A percentile compares a stretch with the other conserved stretches of the same genome.
phyloP scores from a whole-genome alignment of 352 stramenopile species.

The Phytophthora macrochlamydospora region DNA sequence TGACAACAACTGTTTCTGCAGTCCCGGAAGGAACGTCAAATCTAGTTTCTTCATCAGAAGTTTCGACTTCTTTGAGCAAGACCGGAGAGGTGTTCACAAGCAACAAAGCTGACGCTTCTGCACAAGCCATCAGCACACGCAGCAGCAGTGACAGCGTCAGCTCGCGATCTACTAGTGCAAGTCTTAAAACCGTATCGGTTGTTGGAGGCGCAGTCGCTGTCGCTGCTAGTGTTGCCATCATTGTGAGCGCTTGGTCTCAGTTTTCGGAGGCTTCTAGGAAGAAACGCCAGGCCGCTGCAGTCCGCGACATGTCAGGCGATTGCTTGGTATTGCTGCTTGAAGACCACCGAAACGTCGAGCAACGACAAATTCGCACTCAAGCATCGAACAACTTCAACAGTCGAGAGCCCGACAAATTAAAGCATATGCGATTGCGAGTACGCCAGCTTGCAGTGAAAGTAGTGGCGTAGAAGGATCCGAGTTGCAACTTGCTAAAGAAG shows the following conservation, averaged over 20 bases:
- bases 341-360: slow-evolving; percentile 46
- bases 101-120: slow-evolving; percentile 26
- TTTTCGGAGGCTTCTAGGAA: slow-evolving; percentile 68
- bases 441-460: slow-evolving; percentile 7
- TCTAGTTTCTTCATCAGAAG: slow-evolving; percentile 17
- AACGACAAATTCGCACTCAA: slow-evolving; percentile 35
- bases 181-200: slow-evolving; percentile 60
- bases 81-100: slow-evolving; percentile 20
- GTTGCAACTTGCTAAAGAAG: slow-evolving; percentile 26
- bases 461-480: slow-evolving; percentile 1
- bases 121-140: slow-evolving; percentile 17
- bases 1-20: slow-evolving; percentile 13
- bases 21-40: slow-evolving; percentile 15
- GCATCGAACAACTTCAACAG: slow-evolving; percentile 36
- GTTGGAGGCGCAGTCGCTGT: slow-evolving; percentile 79
- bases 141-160: slow-evolving; percentile 33
- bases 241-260: slow-evolving; percentile 81
- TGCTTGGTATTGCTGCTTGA: slow-evolving; percentile 78
- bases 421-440: slow-evolving; percentile 22
- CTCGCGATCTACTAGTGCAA: slow-evolving; percentile 31
- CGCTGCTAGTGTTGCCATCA: slow-evolving; percentile 72
- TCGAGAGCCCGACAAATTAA: slow-evolving; percentile 40
- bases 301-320: slow-evolving; percentile 80
- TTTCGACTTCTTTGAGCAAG: slow-evolving; percentile 17
- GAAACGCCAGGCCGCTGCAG: slow-evolving; percentile 65